Base-by-base conservation (phyloP, 1,284 basidiomycete genomes). In the Moesziomyces antarcticus region DNA sequence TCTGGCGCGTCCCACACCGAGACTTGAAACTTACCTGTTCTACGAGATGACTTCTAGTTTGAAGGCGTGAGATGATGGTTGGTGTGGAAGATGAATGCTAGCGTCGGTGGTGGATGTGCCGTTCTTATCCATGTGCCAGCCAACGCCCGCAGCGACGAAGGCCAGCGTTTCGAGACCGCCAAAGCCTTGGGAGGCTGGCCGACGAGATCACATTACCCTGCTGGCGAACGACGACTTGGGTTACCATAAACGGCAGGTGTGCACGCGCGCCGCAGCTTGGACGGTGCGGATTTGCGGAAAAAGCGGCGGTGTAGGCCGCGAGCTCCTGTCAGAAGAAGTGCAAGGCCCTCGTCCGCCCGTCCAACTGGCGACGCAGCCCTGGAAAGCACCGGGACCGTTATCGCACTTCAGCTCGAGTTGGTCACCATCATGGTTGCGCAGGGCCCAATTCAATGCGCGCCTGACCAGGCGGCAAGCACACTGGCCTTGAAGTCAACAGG, bases 201-300 rank as follows among this genome's bases (percentile, higher is more conserved):
- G 50, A 25, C 37, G 37, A 18, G 37, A 40, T 40, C 37, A 40
- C 37, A 40, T 40, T 40, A 40, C 16, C 45, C 25, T 18, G 21
- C 45, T 14, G 20, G 11, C 45, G 13, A 24, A 27, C 16, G 18
- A 27, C 48, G 37, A 1, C 14, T 11, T 3, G 37, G 37, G 37
- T 40, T 57, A 43, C 55, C 48, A 57, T 57, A 57, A 44, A 50
- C 40, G 55, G 55, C 55, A 56, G 47, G 45, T 25, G 3, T 11
- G 44, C 21, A 45, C 13, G 20, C 44, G 21, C 24, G 21, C 20
- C 30, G 44, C 44, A 21, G n/a, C 24, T n/a, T 24, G 16, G 37
- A 40, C 37, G 37, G 16, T 18, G 14, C 16, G 7, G 16, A 40
- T 40, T 18, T 6, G 37, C 37, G 37, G 37, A 40, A 18, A 40